A percentile compares a stretch with the other conserved stretches of the same genome.
phyloP scores from a whole-genome alignment of 1,284 basidiomycete species.

The Papiliotrema fonsecae region DNA sequence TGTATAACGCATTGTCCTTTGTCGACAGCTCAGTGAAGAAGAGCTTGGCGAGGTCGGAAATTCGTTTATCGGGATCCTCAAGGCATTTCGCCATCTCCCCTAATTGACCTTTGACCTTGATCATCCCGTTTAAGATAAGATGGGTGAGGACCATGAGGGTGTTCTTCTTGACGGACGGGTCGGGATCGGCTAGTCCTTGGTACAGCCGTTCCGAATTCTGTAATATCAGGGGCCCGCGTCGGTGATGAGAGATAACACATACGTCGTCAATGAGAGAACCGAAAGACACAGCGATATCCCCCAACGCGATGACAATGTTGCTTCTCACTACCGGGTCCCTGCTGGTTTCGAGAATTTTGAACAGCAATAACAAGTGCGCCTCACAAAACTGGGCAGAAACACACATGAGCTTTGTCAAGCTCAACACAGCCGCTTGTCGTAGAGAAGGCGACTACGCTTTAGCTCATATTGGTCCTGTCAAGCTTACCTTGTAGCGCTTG shows the following conservation, averaged over 20 bases:
- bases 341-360: slow-evolving; percentile 89
- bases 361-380: slow-evolving; percentile 76
- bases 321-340: slow-evolving; percentile 83
- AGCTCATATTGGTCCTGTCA: slow-evolving; percentile 1
- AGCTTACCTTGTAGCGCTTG: slow-evolving; percentile 71
- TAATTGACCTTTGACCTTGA: slow-evolving; percentile 97
- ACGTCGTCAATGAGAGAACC: slow-evolving; percentile 89
- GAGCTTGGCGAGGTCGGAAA: slow-evolving; percentile 88
- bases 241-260: slow-evolving; percentile 13
- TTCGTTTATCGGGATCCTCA: slow-evolving; percentile 83
- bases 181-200: slow-evolving; percentile 79
- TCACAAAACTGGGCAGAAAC: slow-evolving; percentile 93
- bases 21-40: slow-evolving; percentile 94
- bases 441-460: slow-evolving; percentile 68
- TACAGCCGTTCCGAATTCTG: slow-evolving; percentile 88
- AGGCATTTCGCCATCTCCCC: slow-evolving; percentile 99
- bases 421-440: slow-evolving; percentile 78
- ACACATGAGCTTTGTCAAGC: slow-evolving; percentile 95
- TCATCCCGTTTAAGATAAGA: slow-evolving; percentile 96
- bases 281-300: slow-evolving; percentile 95
- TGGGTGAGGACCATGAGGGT: slow-evolving; percentile 98
- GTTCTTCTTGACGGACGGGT: slow-evolving; percentile 95
- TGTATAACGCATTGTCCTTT: slow-evolving; percentile 98
- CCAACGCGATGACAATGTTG: slow-evolving; percentile 95
- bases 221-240: no score